These are phyloP conservation scores for Delphinella strobiligena DNA, from an alignment of 2,329 filamentous ascomycete species.

Conservation along the genomic window DNA sequence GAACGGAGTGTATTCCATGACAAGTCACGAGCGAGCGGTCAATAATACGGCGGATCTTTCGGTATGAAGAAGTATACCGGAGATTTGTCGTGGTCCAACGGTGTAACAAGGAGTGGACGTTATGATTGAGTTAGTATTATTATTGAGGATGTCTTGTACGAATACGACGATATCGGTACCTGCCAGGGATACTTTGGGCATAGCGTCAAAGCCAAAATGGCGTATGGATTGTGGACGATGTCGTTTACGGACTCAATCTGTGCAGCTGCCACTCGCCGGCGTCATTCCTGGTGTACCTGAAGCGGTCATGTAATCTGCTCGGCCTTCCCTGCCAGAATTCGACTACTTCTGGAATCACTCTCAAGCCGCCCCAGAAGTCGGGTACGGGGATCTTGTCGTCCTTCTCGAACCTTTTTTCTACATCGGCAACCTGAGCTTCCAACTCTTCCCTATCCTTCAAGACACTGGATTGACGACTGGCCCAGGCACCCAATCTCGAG, in stretches of 20 bases:
- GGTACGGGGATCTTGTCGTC: slow-evolving; percentile 76
- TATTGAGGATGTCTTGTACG: too few relatives aligned
- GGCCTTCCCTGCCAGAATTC: slow-evolving; percentile 96
- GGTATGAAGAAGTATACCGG: too few relatives aligned
- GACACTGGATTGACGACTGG: slow-evolving; percentile 75
- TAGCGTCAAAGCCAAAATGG: too few relatives aligned
- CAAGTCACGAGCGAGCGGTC: too few relatives aligned
- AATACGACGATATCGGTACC: too few relatives aligned
- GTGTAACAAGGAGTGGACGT: too few relatives aligned
- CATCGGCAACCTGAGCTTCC: slow-evolving; percentile 64
- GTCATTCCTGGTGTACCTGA: slow-evolving; percentile 59
- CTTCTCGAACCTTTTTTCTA: slow-evolving; percentile 63
- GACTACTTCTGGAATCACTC: slow-evolving; percentile 71
- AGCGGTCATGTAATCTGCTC: slow-evolving; percentile 86
- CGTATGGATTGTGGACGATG: too few relatives aligned
- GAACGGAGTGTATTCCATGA: too few relatives aligned
- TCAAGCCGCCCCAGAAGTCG: slow-evolving; percentile 86
- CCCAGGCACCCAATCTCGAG: slow-evolving; percentile 82
- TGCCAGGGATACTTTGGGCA: too few relatives aligned
- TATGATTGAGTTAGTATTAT: too few relatives aligned
- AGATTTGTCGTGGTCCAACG: too few relatives aligned
- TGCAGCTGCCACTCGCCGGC: slow-evolving; percentile 52
- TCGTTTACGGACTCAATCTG: slow-evolving; percentile 62
- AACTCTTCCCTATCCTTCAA: slow-evolving; percentile 58
- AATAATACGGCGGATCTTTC: too few relatives aligned